phyloP scores from a whole-genome alignment of 1,139 yeast genomes.

The Kodamaea fungicola region DNA sequence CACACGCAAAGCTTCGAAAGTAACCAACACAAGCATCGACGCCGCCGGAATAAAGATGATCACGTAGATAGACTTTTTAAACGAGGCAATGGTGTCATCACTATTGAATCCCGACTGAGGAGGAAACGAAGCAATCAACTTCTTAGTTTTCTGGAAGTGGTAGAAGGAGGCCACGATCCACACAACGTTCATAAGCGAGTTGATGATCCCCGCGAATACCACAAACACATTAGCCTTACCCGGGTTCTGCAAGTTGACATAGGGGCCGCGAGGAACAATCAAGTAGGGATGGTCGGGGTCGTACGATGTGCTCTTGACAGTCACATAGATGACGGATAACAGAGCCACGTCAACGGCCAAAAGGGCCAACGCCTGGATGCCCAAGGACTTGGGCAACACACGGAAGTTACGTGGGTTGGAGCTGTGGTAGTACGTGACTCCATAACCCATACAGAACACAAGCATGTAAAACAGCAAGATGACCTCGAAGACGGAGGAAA shows the following conservation, averaged over 20 bases:
- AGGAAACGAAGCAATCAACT: slow-evolving; percentile 29
- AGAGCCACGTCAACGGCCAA: slow-evolving; percentile 11
- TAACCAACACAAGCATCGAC: not conserved
- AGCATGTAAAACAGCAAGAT: slow-evolving; percentile 17
- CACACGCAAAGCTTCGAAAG: not conserved
- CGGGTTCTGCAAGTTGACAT: not conserved
- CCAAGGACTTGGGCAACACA: slow-evolving; percentile 20
- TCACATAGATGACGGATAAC: not conserved
- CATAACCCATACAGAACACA: slow-evolving; percentile 39
- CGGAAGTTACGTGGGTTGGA: slow-evolving; percentile 26
- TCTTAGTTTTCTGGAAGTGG: slow-evolving; percentile 28
- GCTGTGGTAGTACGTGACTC: slow-evolving; percentile 31
- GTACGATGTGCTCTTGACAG: not conserved
- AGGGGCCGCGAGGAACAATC: not conserved
- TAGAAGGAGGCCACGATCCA: slow-evolving; percentile 18
- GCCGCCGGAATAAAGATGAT: slow-evolving; percentile 27
- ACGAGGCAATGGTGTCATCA: slow-evolving; percentile 23
- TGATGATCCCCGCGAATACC: not conserved
- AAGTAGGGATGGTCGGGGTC: not conserved
- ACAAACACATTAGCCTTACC: not conserved
- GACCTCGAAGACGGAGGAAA: slow-evolving; percentile 5
- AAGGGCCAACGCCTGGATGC: slow-evolving; percentile 17
- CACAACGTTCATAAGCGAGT: not conserved
- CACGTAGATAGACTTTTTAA: slow-evolving; percentile 26
- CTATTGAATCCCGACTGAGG: slow-evolving; percentile 20